Base-by-base conservation (phyloP, 2,329 filamentous ascomycete species). In the Pochonia chlamydosporia region DNA sequence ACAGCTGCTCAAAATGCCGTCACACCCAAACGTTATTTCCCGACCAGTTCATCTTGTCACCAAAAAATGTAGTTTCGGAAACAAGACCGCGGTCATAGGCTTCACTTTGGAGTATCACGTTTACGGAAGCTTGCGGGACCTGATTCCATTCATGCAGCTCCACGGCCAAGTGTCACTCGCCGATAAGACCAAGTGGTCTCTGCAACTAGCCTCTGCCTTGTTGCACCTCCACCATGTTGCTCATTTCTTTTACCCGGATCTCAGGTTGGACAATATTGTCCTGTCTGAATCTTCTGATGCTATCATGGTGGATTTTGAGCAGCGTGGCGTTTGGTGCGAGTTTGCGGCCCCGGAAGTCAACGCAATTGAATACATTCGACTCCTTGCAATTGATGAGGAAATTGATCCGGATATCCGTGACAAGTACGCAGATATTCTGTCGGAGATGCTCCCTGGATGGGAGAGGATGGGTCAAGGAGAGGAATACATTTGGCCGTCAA, bases 231-330 rank as follows among this genome's bases (percentile, higher is more conserved):
- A 71, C 42, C 60, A 66, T 40, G 64, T 66, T 13, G 69, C 70
- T 10, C 58, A 57, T 30, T 69, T 70, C 21, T 81, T 76, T 56
- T 82, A 82, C 52, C 75, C 78, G 2, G 79, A 82, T 52, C 68
- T 82, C 13, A 74, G 79, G 13, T 70, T 82, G 4, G 79, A 82
- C 59, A 82, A 82, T 53, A 67, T 82, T 28, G 73, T 82, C 3
- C 61, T 81, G 13, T 74, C 75, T 1, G 65, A 66, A 20, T 54
- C 63, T 1, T 64, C 63, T 18, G 69, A 80, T 46, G 62, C 73
- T 9, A 58, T 82, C 55, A 75, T 83, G 70, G 70, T 82, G 4
- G 79, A 83, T 51, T 81, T 83, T 55, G 79, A 83, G 60, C 79
- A 82, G 59, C 72, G 79, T 26, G 79, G 79, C 7, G 77, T 81